phyloP scores from a whole-genome alignment of 1,284 basidiomycete genomes.

The Afroboletus lepidellus region DNA sequence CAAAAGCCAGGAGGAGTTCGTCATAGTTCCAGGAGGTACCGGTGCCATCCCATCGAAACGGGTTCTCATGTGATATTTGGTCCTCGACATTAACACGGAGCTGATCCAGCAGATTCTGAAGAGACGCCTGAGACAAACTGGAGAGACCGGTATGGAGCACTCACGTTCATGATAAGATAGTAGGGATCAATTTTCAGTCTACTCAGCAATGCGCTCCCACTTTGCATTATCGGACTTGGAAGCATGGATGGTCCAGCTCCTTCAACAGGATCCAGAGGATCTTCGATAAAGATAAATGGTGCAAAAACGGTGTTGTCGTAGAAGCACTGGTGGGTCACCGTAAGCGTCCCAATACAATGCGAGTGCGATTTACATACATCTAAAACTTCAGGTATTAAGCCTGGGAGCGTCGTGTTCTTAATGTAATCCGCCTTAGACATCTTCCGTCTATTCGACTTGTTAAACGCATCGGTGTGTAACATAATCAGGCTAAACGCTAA shows the following conservation, averaged over 20 bases:
- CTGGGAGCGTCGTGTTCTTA: constrained; percentile 88
- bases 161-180: constrained; percentile 80
- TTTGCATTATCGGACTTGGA: constrained; percentile 36
- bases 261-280: constrained; percentile 68
- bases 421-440: constrained; percentile 95
- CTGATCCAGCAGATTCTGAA: constrained; percentile 66
- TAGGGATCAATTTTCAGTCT: constrained; percentile 87
- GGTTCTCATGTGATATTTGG: constrained; percentile 65
- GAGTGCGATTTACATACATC: constrained; percentile 55
- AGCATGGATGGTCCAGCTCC: constrained; percentile 43
- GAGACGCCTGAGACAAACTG: constrained; percentile 10
- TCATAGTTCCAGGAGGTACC: constrained; percentile 67
- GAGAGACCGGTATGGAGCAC: constrained; percentile 20
- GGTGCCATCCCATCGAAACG: constrained; percentile 78
- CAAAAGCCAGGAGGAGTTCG: constrained; percentile 68
- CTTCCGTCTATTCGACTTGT: constrained; percentile 95
- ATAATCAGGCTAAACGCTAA: constrained; percentile 98
- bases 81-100: constrained; percentile 75
- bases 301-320: constrained; percentile 96
- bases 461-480: constrained; percentile 98
- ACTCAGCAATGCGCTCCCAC: constrained; percentile 43
- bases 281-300: constrained; percentile 95
- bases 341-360: constrained; percentile 3
- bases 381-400: constrained; percentile 79
- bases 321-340: constrained; percentile 62